These are phyloP conservation scores for Phlyctochytrium bullatum DNA, from an alignment of 192 early-diverging fungal species.

Conservation along the genomic window DNA sequence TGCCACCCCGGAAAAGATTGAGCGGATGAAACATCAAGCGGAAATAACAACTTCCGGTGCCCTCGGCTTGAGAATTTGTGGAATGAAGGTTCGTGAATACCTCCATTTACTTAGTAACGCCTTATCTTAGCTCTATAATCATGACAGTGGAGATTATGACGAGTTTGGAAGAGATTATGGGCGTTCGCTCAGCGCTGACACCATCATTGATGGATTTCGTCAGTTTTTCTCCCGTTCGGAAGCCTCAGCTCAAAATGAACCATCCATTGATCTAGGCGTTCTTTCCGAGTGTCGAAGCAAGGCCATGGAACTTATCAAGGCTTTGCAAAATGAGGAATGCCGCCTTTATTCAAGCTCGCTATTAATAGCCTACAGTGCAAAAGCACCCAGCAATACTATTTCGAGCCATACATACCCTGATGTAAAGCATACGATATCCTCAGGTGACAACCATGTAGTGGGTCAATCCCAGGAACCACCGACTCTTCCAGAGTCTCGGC, in stretches of 20 bases:
- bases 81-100: conserved; percentile 57
- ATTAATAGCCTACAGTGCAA: conserved; percentile 77
- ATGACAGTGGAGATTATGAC: conserved; percentile 34
- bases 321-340: conserved; percentile 49
- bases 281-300: too few relatives aligned
- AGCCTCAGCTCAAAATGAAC: too few relatives aligned
- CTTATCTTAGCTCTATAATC: conserved; percentile 49
- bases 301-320: conserved; percentile 47
- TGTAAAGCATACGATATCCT: too few relatives aligned
- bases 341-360: conserved; percentile 74
- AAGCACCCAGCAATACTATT: too few relatives aligned
- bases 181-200: conserved; percentile 47
- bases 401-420: too few relatives aligned
- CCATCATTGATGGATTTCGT: conserved; percentile 55
- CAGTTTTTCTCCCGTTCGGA: conserved; percentile 63
- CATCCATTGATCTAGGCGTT: too few relatives aligned
- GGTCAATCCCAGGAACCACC: too few relatives aligned
- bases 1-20: conserved; percentile 68
- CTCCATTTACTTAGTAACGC: conserved; percentile 19
- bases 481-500: too few relatives aligned
- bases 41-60: conserved; percentile 59
- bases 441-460: too few relatives aligned
- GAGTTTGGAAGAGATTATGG: conserved; percentile 54
- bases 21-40: conserved; percentile 64
- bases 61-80: conserved; percentile 70